Conservation (phyloP, 208 protist species). For the Kentomonas sorsogonicus region DNA sequence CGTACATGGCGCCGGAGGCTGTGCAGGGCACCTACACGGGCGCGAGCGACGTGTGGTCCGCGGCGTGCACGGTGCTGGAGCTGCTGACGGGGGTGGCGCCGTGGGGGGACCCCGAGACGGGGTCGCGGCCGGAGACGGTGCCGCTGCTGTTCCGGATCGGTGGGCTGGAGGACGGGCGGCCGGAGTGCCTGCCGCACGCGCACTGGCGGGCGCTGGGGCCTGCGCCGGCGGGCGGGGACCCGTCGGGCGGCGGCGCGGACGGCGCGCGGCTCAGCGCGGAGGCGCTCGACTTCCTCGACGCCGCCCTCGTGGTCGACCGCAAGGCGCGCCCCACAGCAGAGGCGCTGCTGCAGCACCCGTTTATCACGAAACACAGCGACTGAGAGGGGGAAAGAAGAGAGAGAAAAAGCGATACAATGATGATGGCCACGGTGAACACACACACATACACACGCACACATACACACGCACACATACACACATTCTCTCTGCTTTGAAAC, state of each 20-base stretch:
- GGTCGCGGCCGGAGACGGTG: conserved; percentile 16
- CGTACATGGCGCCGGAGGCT: conserved; percentile 73
- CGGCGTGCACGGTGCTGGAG: conserved; percentile 75
- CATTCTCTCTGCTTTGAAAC: background rate
- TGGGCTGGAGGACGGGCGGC: conserved; percentile 22
- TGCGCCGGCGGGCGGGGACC: background rate
- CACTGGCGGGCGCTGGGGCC: conserved; percentile 2
- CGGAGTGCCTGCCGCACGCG: background rate
- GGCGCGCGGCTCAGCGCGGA: background rate
- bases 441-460: background rate
- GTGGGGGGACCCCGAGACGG: conserved; percentile 31
- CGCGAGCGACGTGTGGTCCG: conserved; percentile 79
- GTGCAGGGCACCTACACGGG: conserved; percentile 46
- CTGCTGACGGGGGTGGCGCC: conserved; percentile 47
- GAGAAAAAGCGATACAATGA: background rate
- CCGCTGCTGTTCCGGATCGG: conserved; percentile 60
- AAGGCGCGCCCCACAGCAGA: conserved; percentile 35
- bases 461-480: background rate
- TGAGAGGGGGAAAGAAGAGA: background rate
- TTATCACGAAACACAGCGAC: conserved; percentile 19
- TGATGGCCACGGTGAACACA: background rate
- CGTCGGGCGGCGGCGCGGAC: too few species aligned
- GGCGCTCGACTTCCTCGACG: background rate
- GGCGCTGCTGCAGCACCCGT: conserved; percentile 54
- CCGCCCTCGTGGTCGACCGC: conserved; percentile 16